Percentiles rank a stretch among this genome's conserved stretches.
These are phyloP conservation scores for Emericellopsis cladophorae DNA, from an alignment of 2,329 filamentous ascomycete species.

Conservation along the genomic window DNA sequence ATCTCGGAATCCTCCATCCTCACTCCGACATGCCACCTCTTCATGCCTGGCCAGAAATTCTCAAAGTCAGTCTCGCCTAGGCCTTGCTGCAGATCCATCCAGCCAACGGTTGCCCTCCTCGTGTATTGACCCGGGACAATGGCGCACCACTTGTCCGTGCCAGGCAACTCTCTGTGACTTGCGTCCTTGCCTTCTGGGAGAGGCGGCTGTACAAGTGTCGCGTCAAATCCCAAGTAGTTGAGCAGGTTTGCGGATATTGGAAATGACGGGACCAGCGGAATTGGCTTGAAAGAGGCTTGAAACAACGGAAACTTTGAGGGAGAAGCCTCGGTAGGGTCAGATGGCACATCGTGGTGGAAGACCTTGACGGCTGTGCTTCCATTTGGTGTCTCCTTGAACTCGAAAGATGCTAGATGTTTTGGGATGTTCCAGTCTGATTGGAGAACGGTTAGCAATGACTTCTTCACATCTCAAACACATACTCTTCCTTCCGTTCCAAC, in stretches of 20 bases:
- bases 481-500: constrained; percentile 40
- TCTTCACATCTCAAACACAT: constrained; percentile 6
- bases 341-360: constrained; percentile 20
- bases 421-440: constrained; percentile 39
- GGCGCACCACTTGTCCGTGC: constrained; percentile 32
- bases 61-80: constrained; percentile 10
- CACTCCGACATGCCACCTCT: constrained; percentile 28
- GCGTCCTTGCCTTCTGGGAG: constrained; percentile 24
- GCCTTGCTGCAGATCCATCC: constrained; percentile 31
- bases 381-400: constrained; percentile 18
- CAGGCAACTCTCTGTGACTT: constrained; percentile 26
- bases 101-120: constrained; percentile 23
- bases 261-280: constrained; percentile 1
- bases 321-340: constrained; percentile 11
- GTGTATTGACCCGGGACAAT: constrained; percentile 17
- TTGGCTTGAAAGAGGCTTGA: constrained; percentile 21
- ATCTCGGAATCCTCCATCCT: constrained; percentile 21
- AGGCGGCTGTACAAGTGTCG: constrained; percentile 33
- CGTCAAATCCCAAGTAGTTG: constrained; percentile 9
- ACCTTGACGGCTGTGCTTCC: constrained; percentile 21
- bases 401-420: constrained; percentile 40
- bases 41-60: constrained; percentile 34
- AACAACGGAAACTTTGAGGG: constrained; percentile 21
- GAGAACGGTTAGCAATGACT: neutral
- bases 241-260: constrained; percentile 1